Evolutionary conservation across 2,329 filamentous ascomycete genomes (phyloP).

Genomic region (Calonectria ilicicola): DNA sequence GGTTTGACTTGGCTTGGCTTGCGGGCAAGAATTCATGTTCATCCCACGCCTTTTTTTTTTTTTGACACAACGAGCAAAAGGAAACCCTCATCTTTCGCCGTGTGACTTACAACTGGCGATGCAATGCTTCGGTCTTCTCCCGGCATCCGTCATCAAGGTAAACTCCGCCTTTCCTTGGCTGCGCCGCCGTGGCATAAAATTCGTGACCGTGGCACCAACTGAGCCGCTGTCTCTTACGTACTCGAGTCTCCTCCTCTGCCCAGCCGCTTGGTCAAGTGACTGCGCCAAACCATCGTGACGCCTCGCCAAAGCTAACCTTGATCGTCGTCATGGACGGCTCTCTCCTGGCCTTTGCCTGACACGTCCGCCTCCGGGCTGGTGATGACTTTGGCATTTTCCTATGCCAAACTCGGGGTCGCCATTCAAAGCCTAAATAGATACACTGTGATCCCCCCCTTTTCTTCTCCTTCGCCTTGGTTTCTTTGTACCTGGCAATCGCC

Average conservation of each 20-base stretch:
- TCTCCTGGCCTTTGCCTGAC: too few relatives aligned
- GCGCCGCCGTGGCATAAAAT: not conserved
- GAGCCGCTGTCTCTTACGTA: not conserved
- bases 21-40: too few relatives aligned
- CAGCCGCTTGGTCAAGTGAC: constrained; percentile 6
- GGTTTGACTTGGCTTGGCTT: too few relatives aligned
- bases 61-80: not conserved
- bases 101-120: not conserved
- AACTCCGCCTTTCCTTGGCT: not conserved
- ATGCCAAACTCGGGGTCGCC: not conserved
- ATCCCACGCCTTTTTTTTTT: not conserved
- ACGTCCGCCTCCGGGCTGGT: not conserved
- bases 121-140: too few relatives aligned
- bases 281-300: constrained; percentile 4
- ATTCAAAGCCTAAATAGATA: not conserved
- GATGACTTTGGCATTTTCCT: not conserved
- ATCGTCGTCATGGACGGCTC: constrained; percentile 3
- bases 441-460: not conserved
- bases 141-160: not conserved
- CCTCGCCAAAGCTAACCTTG: constrained; percentile 6
- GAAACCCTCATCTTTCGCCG: not conserved
- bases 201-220: not conserved
- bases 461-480: too few relatives aligned
- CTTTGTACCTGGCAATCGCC: not conserved
- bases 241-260: not conserved